These are phyloP conservation scores for Volutella citrinella DNA, from an alignment of 2,329 filamentous ascomycete genomes.

Conservation along the genomic window DNA sequence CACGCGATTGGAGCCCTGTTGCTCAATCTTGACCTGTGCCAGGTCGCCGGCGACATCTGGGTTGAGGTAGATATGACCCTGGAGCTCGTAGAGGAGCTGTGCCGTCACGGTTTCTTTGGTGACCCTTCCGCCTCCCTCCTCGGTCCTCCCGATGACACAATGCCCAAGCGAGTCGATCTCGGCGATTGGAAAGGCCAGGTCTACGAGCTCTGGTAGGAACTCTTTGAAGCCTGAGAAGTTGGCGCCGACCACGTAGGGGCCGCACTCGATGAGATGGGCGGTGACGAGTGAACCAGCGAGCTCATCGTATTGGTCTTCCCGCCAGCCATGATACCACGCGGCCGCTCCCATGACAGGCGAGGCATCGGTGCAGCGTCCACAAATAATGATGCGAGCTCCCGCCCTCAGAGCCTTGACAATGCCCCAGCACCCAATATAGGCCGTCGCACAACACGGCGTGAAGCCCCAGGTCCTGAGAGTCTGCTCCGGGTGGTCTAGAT, in stretches of 20 bases:
- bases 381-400: slow-evolving; percentile 47
- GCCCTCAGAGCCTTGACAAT: slow-evolving; percentile 41
- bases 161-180: slow-evolving; percentile 32
- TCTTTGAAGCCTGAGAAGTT: slow-evolving; percentile 50
- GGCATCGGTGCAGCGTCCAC: slow-evolving; percentile 47
- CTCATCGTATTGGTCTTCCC: slow-evolving; percentile 42
- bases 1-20: slow-evolving; percentile 32
- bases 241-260: slow-evolving; percentile 50
- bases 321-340: slow-evolving; percentile 55
- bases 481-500: slow-evolving; percentile 28
- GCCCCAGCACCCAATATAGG: slow-evolving; percentile 49
- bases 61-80: slow-evolving; percentile 42
- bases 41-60: slow-evolving; percentile 41
- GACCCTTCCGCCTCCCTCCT: slow-evolving; percentile 34
- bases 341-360: slow-evolving; percentile 54
- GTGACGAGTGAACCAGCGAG: slow-evolving; percentile 50
- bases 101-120: slow-evolving; percentile 32
- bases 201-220: slow-evolving; percentile 24
- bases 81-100: slow-evolving; percentile 45
- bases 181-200: slow-evolving; percentile 37
- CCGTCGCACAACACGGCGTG: slow-evolving; percentile 27
- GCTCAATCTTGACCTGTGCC: slow-evolving; percentile 41
- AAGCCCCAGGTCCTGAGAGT: slow-evolving; percentile 27
- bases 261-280: slow-evolving; percentile 54
- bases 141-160: slow-evolving; percentile 34